Percentiles rank a stretch among this genome's conserved stretches.
Conservation (phyloP, 306 rosid species). For the Cicer cuneatum region DNA sequence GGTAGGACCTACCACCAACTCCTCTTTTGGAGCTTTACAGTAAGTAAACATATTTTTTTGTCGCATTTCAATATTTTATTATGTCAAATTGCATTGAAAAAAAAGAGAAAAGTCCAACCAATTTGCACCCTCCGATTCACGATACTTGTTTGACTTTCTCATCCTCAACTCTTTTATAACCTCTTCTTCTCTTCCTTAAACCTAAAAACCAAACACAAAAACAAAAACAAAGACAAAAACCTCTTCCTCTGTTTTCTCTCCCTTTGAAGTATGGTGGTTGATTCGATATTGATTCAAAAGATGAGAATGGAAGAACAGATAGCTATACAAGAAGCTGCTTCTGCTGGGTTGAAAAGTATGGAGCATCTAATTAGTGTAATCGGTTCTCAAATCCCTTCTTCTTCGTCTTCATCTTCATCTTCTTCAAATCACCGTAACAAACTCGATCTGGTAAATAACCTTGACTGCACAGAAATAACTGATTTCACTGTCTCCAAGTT, state of each 20-base stretch:
- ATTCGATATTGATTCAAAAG: conserved; percentile 44
- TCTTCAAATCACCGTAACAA: neutral
- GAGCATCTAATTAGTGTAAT: conserved; percentile 63
- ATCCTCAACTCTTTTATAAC: conserved; percentile 46
- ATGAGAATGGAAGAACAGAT: conserved; percentile 53
- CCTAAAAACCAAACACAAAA: conserved; percentile 10
- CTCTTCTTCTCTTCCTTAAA: conserved; percentile 5
- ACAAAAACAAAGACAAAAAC: neutral
- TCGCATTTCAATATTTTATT: conserved; percentile 24
- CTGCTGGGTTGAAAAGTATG: conserved; percentile 79
- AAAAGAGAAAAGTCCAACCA: conserved; percentile 48
- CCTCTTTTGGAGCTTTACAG: conserved; percentile 42
- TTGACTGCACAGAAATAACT: conserved; percentile 64
- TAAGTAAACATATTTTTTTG: conserved; percentile 47
- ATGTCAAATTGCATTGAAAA: conserved; percentile 9
- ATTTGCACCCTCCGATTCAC: conserved; percentile 55
- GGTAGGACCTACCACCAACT: conserved; percentile 54
- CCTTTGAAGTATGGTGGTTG: conserved; percentile 50
- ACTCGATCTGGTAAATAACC: conserved; percentile 26
- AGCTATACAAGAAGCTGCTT: conserved; percentile 73
- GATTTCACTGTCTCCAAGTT: conserved; percentile 84
- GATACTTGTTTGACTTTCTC: conserved; percentile 63
- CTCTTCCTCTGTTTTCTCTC: neutral
- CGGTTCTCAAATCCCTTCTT: conserved; percentile 44
- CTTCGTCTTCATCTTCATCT: conserved; percentile 30